Evolutionary conservation across 345 rosid genomes (phyloP).

Genomic region (Moricandia arvensis): DNA sequence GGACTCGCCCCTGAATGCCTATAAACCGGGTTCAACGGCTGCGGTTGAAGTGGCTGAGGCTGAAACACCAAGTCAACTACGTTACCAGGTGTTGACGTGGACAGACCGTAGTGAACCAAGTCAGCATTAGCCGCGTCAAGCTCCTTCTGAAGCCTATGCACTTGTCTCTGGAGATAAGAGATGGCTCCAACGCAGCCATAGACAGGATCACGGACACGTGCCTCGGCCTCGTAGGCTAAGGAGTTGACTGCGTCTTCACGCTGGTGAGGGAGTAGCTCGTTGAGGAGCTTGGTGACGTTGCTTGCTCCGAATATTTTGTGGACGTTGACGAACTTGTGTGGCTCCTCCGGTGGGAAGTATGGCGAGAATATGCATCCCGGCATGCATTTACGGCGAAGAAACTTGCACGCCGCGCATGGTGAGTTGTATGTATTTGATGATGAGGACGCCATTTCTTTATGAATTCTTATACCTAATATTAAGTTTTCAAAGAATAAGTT

Average conservation of each 20-base stretch:
- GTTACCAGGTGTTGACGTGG: slow-evolving; percentile 39
- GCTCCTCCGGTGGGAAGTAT: slow-evolving; percentile 94
- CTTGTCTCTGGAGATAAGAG: slow-evolving; percentile 88
- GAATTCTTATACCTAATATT: slow-evolving; percentile 11
- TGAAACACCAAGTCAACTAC: slow-evolving; percentile 32
- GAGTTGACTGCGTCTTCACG: slow-evolving; percentile 95
- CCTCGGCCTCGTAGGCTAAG: slow-evolving; percentile 93
- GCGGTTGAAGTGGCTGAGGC: slow-evolving; percentile 31
- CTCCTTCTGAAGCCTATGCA: slow-evolving; percentile 88
- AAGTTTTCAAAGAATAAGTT: slow-evolving; percentile 1
- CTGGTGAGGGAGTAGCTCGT: slow-evolving; percentile 85
- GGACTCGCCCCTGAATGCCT: slow-evolving; percentile 28
- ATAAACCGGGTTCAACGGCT: slow-evolving; percentile 23
- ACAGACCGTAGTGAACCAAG: slow-evolving; percentile 60
- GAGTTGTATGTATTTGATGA: slow-evolving; percentile 86
- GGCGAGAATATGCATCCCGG: slow-evolving; percentile 96
- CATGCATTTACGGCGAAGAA: slow-evolving; percentile 86
- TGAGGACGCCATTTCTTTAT: slow-evolving; percentile 39
- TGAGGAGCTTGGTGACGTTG: slow-evolving; percentile 87
- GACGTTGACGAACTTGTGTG: slow-evolving; percentile 87
- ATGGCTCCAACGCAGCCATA: slow-evolving; percentile 90
- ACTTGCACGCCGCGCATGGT: slow-evolving; percentile 98
- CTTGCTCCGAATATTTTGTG: slow-evolving; percentile 98
- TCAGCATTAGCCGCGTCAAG: slow-evolving; percentile 85
- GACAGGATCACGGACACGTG: slow-evolving; percentile 86